Conservation (phyloP, 2,329 filamentous ascomycete genomes). For the Dendrostoma leiphaemia region DNA sequence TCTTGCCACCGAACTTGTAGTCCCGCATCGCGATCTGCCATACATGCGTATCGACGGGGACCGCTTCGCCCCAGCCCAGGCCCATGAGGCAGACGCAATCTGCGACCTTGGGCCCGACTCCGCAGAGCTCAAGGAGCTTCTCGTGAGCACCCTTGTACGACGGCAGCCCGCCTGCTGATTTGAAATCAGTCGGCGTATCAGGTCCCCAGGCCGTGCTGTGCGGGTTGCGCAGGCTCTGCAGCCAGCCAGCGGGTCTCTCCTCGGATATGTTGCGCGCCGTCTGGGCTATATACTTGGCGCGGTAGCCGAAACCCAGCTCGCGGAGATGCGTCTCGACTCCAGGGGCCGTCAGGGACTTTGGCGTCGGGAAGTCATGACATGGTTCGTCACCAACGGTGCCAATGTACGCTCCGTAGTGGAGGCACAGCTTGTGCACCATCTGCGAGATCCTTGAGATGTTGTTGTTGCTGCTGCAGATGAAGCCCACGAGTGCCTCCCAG, state of each 20-base stretch:
- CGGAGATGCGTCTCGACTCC: conserved; percentile 80
- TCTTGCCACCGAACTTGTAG: conserved; percentile 79
- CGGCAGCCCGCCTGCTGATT: conserved; percentile 40
- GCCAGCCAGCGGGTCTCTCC: conserved; percentile 70
- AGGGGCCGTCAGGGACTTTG: conserved; percentile 67
- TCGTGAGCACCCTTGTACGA: conserved; percentile 77
- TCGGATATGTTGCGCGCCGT: conserved; percentile 74
- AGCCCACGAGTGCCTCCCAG: conserved; percentile 90
- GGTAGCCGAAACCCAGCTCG: conserved; percentile 87
- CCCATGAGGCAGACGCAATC: conserved; percentile 98
- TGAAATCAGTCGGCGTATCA: conserved; percentile 17
- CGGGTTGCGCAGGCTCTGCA: conserved; percentile 70
- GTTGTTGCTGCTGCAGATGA: conserved; percentile 99
- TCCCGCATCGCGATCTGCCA: conserved; percentile 98
- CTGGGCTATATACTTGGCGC: conserved; percentile 86
- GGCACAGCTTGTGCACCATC: conserved; percentile 93
- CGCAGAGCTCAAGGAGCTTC: conserved; percentile 73
- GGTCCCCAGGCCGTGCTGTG: background rate
- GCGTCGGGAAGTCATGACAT: conserved; percentile 85
- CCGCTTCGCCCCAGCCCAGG: conserved; percentile 89
- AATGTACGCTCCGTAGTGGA: conserved; percentile 77
- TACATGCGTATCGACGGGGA: conserved; percentile 96
- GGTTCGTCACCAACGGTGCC: conserved; percentile 65
- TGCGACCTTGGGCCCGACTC: conserved; percentile 94
- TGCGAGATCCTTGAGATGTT: conserved; percentile 93